Evolutionary conservation across 2,329 filamentous ascomycete genomes (phyloP).

Genomic region (Nigrograna mackinnonii): DNA sequence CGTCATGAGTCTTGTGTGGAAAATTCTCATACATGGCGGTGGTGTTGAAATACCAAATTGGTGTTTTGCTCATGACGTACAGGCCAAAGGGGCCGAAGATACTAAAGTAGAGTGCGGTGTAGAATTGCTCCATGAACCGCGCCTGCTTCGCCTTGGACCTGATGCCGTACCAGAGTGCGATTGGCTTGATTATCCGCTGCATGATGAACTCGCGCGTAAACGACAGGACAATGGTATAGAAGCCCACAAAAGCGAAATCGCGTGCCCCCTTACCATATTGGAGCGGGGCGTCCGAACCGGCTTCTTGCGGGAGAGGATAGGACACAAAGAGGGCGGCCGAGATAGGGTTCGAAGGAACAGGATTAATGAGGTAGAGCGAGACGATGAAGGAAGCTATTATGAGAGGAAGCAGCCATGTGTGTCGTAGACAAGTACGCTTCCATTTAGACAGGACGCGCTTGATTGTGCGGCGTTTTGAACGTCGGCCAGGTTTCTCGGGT

Average conservation of each 20-base stretch:
- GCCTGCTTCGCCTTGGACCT: slow-evolving; percentile 75
- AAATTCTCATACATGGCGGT: slow-evolving; percentile 86
- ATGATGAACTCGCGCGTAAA: slow-evolving; percentile 97
- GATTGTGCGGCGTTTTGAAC: slow-evolving; percentile 51
- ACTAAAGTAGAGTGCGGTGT: slow-evolving; percentile 89
- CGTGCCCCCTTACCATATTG: slow-evolving; percentile 89
- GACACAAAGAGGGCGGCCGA: slow-evolving; percentile 86
- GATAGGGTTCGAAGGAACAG: slow-evolving; percentile 76
- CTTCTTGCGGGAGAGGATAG: slow-evolving; percentile 68
- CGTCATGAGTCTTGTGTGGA: slow-evolving; percentile 81
- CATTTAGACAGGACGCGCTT: slow-evolving; percentile 49
- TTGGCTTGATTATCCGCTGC: slow-evolving; percentile 82
- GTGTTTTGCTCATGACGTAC: slow-evolving; percentile 88
- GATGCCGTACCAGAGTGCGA: slow-evolving; percentile 72
- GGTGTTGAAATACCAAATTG: slow-evolving; percentile 96
- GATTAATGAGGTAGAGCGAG: slow-evolving; percentile 72
- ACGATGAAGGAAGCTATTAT: slow-evolving; percentile 67
- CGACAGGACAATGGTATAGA: slow-evolving; percentile 87
- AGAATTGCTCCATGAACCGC: slow-evolving; percentile 95
- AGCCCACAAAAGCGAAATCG: slow-evolving; percentile 84
- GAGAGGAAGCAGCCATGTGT: slow-evolving; percentile 71
- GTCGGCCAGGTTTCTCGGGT: slow-evolving; percentile 30
- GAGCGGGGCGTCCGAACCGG: slow-evolving; percentile 44
- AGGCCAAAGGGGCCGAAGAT: slow-evolving; percentile 81
- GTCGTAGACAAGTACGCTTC: slow-evolving; percentile 51